These are phyloP conservation scores for Petunia secreta DNA, from an alignment of 257 asterid genomes.

Conservation along the genomic window DNA sequence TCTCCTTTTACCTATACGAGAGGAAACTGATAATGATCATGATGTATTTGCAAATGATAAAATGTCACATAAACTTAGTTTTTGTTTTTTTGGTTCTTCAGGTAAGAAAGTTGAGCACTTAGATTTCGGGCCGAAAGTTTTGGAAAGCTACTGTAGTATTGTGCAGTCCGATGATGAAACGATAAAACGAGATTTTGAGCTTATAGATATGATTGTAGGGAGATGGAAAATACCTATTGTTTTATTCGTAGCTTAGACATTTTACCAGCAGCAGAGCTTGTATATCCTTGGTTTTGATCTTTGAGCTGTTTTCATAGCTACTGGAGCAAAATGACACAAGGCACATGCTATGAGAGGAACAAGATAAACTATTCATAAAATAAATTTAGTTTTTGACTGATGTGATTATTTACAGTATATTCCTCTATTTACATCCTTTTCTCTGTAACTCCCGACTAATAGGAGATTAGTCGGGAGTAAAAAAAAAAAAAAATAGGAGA, in stretches of 20 bases:
- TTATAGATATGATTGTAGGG: not conserved
- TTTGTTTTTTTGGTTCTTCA: not conserved
- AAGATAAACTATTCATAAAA: not conserved
- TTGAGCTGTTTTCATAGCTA: not conserved
- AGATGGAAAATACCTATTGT: not conserved
- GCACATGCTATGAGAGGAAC: not conserved
- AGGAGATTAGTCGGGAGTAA: no score
- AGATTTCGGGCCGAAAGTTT: not conserved
- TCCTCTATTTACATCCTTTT: not conserved
- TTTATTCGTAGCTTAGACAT: not conserved
- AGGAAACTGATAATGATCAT: not conserved
- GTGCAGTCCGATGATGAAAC: not conserved
- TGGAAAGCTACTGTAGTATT: not conserved
- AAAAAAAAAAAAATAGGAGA: no score
- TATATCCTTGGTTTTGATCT: not conserved
- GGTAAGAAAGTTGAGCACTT: not conserved
- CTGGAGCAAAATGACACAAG: not conserved
- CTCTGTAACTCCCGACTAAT: no score
- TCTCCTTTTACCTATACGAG: conserved; percentile 1
- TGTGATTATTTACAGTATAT: no score
- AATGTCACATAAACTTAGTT: not conserved
- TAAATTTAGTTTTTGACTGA: not conserved
- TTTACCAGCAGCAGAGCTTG: not conserved
- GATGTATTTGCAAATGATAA: not conserved
- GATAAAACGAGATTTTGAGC: not conserved